Base-by-base conservation (phyloP, 768 basidiomycete species). In the Myochromella boudieri region DNA sequence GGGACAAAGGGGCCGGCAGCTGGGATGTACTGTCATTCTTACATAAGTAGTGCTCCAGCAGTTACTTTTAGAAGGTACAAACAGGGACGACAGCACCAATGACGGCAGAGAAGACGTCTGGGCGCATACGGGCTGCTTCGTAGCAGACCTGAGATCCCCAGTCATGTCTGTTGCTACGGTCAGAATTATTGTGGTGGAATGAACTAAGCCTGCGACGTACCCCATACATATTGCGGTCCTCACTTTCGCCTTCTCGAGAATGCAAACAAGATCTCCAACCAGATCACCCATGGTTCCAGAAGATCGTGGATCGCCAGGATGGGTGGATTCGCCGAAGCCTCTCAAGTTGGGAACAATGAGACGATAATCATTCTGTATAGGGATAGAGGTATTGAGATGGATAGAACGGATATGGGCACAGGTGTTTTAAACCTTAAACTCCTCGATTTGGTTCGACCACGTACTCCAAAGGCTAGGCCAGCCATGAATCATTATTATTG, bases 391-490 rank as follows among this genome's bases (percentile, higher is more conserved):
- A 34, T 6, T 8, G n/a, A 31, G n/a, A 31, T 8, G 33, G 14
- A 12, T 7, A 17, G 18, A 14, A 7, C 6, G 6, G 33, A 34
- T 14, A 34, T n/a, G 33, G 18, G 18, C 5, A 14, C 6, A 34
- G 18, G n/a, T 12, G 18, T n/a, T 7, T n/a, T 6, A 7, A 34
- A 77, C 86, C 68, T 82, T 62, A 60, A 89, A 83, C 49, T 79
- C 76, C 41, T 78, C 66, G 14, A 90, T 87, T 58, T 90, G 87
- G 25, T 75, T 75, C 27, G 81, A 74, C 87, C 87, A 90, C 15
- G 76, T 77, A 44, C 80, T 83, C 87, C 87, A 90, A 3, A 88
- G 61, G 52, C 81, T 75, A 0, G 87, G 87, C 87, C 87, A 90
- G 3, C 87, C 87, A 55, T 90, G 87, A 0, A 89, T 80, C 73